Evolutionary conservation across 2,329 filamentous ascomycete genomes (phyloP).

Genomic region (Aspergillus transmontanensis): DNA sequence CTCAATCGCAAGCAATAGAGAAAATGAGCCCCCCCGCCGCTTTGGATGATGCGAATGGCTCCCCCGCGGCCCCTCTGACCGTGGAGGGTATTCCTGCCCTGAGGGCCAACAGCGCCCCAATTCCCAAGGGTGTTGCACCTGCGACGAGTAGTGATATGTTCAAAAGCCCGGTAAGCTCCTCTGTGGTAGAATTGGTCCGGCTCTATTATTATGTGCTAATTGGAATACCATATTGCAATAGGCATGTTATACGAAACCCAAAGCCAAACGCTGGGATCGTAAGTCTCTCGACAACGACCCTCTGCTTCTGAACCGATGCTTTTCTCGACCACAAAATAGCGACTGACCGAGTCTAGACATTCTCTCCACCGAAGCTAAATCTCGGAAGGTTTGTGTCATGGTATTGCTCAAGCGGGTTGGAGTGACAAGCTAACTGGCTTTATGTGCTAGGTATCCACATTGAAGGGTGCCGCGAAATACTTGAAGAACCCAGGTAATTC

Average conservation of each 20-base stretch:
- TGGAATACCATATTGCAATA: slow-evolving; percentile 24
- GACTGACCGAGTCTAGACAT: slow-evolving; percentile 44
- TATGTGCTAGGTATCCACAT: slow-evolving; percentile 60
- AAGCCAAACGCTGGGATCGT: slow-evolving; percentile 84
- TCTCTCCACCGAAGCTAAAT: slow-evolving; percentile 64
- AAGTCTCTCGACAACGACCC: slow-evolving; percentile 45
- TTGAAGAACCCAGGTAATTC: slow-evolving; percentile 69
- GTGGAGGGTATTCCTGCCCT: slow-evolving; percentile 68
- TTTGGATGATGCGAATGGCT: slow-evolving; percentile 17
- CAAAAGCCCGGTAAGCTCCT: slow-evolving; percentile 66
- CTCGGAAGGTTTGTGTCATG: slow-evolving; percentile 42
- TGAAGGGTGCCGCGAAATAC: slow-evolving; percentile 80
- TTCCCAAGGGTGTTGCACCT: slow-evolving; percentile 76
- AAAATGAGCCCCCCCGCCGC: slow-evolving; percentile 33
- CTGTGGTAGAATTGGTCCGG: not conserved
- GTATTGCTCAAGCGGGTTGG: not conserved
- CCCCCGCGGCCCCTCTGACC: slow-evolving; percentile 51
- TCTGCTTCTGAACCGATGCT: not conserved
- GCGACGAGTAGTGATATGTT: slow-evolving; percentile 79
- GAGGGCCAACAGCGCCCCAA: slow-evolving; percentile 67
- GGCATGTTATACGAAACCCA: slow-evolving; percentile 63
- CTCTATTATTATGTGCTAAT: slow-evolving; percentile 9
- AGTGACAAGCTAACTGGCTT: slow-evolving; percentile 11
- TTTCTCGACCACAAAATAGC: not conserved
- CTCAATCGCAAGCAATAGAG: not conserved